phyloP scores from a whole-genome alignment of 139 green algal genomes.

The Tetradesmus obliquus region DNA sequence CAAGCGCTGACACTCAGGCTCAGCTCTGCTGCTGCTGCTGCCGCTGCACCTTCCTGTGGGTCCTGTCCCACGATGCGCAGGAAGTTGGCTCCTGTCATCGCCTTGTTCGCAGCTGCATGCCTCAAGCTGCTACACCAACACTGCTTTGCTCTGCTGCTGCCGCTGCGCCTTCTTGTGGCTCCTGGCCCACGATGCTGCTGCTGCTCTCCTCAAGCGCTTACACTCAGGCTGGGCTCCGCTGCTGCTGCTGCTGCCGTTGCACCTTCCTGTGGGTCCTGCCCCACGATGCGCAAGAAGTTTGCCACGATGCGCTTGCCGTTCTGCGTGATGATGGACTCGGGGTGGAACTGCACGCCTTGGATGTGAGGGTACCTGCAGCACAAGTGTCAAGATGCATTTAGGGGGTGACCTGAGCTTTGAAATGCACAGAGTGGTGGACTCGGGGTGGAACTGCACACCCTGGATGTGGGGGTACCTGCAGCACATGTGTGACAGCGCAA shows the following conservation, averaged over 20 bases:
- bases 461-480: slow-evolving; percentile 60
- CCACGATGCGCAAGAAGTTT: slow-evolving; percentile 73
- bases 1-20: background rate
- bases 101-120: background rate
- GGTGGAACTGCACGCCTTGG: slow-evolving; percentile 98
- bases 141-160: slow-evolving; percentile 16
- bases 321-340: slow-evolving; percentile 95
- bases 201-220: background rate
- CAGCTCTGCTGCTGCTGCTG: background rate
- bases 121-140: too few relatives aligned
- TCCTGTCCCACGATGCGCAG: background rate
- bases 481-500: background rate
- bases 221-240: slow-evolving; percentile 59
- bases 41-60: background rate
- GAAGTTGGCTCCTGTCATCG: background rate
- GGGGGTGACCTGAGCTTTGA: too few relatives aligned
- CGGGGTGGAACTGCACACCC: slow-evolving; percentile 99
- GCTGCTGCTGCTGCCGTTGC: slow-evolving; percentile 16
- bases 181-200: background rate
- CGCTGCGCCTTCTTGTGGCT: background rate
- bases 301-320: slow-evolving; percentile 88
- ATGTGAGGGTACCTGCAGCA: slow-evolving; percentile 32
- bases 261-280: background rate
- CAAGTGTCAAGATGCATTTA: too few relatives aligned
- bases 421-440: slow-evolving; percentile 78